Base-by-base conservation (phyloP, 768 basidiomycete species). In the Podaxis pistillaris region DNA sequence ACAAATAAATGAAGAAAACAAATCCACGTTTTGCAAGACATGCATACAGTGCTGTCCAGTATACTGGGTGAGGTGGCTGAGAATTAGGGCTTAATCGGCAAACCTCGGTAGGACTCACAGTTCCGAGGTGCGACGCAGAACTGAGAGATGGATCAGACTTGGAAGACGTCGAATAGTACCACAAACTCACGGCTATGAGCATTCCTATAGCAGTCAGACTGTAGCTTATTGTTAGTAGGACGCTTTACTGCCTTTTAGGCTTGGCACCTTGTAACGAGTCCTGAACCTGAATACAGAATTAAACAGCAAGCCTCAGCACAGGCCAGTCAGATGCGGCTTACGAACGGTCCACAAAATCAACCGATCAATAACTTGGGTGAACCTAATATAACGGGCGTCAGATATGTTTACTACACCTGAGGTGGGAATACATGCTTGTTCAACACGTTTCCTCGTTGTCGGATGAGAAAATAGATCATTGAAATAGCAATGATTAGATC, bases 401-500 rank as follows among this genome's bases (percentile, higher is more conserved):
- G 44, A 44, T 44, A 33, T 22, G 15, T 19, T 9, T 8, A 46
- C 44, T 19, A n/a, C n/a, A 46, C 2, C n/a, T 9, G 6, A n/a
- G 44, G 7, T 9, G 19, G n/a, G 44, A 19, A 22, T 0, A 56
- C 53, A 28, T 49, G 49, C 61, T 12, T 41, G 12, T 40, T 46
- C 54, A 62, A 49, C 9, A 36, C 26, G 13, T 28, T 41, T 46
- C 54, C 56, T 44, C 57, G 40, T 50, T 59, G 50, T 37, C 15
- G 30, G 12, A 53, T 12, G 33, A 64, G 30, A n/a, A 8, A 64
- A 36, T 53, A 52, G 4, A 64, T 38, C 63, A 64, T 64, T 5
- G 63, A 64, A 2, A 24, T 9, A 19, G 63, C 63, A 44, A 64
- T 64, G 11, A 41, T 37, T 12, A 64, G 33, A 22, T 60, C 58